These are phyloP conservation scores for Kodamaea sagamina DNA, from an alignment of 805 yeast genomes.

Conservation along the genomic window DNA sequence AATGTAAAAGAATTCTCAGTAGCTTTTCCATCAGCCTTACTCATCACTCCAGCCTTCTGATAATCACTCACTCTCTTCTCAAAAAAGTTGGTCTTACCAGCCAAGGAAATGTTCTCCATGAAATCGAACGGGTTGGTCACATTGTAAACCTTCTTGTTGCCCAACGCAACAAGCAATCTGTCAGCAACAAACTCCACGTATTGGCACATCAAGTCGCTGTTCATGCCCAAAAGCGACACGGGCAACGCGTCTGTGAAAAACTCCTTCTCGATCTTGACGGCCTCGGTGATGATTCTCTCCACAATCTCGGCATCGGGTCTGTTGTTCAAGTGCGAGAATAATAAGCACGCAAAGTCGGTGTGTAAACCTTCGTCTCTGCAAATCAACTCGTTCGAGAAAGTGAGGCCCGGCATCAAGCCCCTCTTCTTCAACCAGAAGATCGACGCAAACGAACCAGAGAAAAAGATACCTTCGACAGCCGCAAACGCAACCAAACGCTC, in stretches of 20 bases:
- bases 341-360: constrained; percentile 95
- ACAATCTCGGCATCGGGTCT: constrained; percentile 82
- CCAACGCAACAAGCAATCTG: constrained; percentile 86
- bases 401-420: constrained; percentile 98
- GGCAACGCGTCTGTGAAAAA: constrained; percentile 96
- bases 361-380: constrained; percentile 99
- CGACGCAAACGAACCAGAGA: constrained; percentile 97
- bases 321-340: constrained; percentile 89
- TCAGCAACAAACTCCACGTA: constrained; percentile 98
- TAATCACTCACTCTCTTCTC: constrained; percentile 98
- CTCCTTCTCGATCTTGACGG: constrained; percentile 91
- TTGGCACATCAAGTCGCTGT: constrained; percentile 90
- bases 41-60: constrained; percentile 99
- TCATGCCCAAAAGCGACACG: constrained; percentile 92
- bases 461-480: constrained; percentile 98
- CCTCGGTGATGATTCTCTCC: constrained; percentile 87
- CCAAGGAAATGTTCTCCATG: constrained; percentile 97
- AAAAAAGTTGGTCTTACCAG: constrained; percentile 98
- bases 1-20: constrained; percentile 66
- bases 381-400: constrained; percentile 95
- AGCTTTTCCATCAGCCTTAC: constrained; percentile 55
- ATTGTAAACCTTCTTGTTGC: constrained; percentile 85
- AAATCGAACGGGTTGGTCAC: constrained; percentile 95
- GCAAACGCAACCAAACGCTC: constrained; percentile 98
- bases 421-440: constrained; percentile 99